Conservation (phyloP, 2,329 filamentous ascomycete species). For the Stemphylium lycopersici region DNA sequence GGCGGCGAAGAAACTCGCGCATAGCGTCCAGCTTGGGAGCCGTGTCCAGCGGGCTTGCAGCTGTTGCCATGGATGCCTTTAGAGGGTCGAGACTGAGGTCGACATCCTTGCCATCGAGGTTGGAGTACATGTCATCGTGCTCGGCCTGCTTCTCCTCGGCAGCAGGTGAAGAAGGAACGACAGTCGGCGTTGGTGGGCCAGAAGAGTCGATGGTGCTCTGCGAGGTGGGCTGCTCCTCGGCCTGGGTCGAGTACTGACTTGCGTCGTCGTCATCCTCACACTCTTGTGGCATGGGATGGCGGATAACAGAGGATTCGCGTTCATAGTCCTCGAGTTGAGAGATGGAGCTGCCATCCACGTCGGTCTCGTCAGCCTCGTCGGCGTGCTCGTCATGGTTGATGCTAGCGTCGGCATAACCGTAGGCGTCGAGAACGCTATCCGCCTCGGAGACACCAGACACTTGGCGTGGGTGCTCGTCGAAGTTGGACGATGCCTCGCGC, state of each 20-base stretch:
- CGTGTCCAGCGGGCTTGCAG: constrained; percentile 38
- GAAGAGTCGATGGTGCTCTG: constrained; percentile 49
- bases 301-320: constrained; percentile 61
- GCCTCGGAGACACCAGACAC: constrained; percentile 64
- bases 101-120: constrained; percentile 59
- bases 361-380: constrained; percentile 50
- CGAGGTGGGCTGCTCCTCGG: constrained; percentile 43
- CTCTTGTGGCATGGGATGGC: constrained; percentile 53
- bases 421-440: constrained; percentile 61
- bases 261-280: constrained; percentile 60
- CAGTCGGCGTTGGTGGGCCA: constrained; percentile 56
- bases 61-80: constrained; percentile 51
- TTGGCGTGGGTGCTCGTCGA: constrained; percentile 65
- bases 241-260: constrained; percentile 61
- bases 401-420: constrained; percentile 59
- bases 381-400: constrained; percentile 60
- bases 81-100: constrained; percentile 62
- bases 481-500: constrained; percentile 70
- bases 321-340: constrained; percentile 53
- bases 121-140: constrained; percentile 54
- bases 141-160: constrained; percentile 38
- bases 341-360: constrained; percentile 62
- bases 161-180: constrained; percentile 33
- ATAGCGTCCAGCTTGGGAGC: constrained; percentile 48
- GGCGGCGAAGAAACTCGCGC: constrained; percentile 52